These are phyloP conservation scores for Lachnum nothofagi DNA, from an alignment of 2,329 filamentous ascomycete species.

Conservation along the genomic window DNA sequence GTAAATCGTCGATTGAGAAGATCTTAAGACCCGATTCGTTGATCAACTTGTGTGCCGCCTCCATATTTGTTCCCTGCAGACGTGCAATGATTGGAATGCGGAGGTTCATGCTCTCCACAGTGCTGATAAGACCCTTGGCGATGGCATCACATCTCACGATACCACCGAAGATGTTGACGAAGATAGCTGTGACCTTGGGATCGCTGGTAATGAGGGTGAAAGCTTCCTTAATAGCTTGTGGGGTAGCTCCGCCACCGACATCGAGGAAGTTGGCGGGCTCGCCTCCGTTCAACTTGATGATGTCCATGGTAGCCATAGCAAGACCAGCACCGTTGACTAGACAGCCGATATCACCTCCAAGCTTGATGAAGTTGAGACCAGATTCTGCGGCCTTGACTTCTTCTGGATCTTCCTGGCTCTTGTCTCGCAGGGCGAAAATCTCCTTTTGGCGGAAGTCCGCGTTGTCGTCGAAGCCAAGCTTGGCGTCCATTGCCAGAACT, in stretches of 20 bases:
- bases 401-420: slow-evolving; percentile 91
- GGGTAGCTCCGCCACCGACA: slow-evolving; percentile 94
- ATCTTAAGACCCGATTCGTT: slow-evolving; percentile 99
- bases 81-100: slow-evolving; percentile 95
- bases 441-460: slow-evolving; percentile 98
- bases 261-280: slow-evolving; percentile 97
- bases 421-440: slow-evolving; percentile 88
- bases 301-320: slow-evolving; percentile 99
- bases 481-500: slow-evolving; percentile 98
- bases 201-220: slow-evolving; percentile 99
- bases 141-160: slow-evolving; percentile 98
- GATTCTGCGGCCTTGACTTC: slow-evolving; percentile 95
- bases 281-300: slow-evolving; percentile 99
- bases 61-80: slow-evolving; percentile 97
- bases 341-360: slow-evolving; percentile 98
- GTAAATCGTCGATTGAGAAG: slow-evolving; percentile 97
- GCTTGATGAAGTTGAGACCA: slow-evolving; percentile 99
- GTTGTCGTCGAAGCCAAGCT: slow-evolving; percentile 98
- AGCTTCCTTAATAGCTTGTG: slow-evolving; percentile 91
- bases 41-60: slow-evolving; percentile 85
- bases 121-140: slow-evolving; percentile 90
- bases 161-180: slow-evolving; percentile 99
- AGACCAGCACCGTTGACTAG: slow-evolving; percentile 98
- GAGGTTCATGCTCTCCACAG: slow-evolving; percentile 90
- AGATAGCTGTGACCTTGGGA: slow-evolving; percentile 96